Evolutionary conservation across 2,329 filamentous ascomycete genomes (phyloP), one percentile per base, ranked within the genome.

Genomic region (Nigrograna mackinnonii): DNA sequence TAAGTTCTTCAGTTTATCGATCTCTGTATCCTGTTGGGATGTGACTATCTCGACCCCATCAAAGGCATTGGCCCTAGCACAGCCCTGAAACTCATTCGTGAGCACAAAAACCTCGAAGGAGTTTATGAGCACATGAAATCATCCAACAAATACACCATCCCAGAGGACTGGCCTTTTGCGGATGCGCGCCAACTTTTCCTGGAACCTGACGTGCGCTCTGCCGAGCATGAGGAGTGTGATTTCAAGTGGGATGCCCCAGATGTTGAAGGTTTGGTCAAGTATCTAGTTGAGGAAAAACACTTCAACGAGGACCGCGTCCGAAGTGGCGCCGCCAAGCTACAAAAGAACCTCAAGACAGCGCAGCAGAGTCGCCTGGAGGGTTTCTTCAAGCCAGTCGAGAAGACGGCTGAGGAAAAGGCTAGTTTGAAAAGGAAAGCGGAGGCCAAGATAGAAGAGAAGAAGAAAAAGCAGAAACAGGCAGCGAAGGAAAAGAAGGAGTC

Each of bases 161-260:
- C 94, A 0, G 91, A 96, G n/a, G 89, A 96, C 72, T 99, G 94
- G 92, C 94, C 94, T 1, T 99, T 86, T 68, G 78, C 86, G 57
- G 91, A 99, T 60, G 95, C 94, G 6, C 88, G 95, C 30, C 83
- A 91, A 14, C 83, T 99, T 20, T 97, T 99, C 75, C 85, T 95
- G 64, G 79, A 92, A 57, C 94, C 94, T 0, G 91, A 97, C 56
- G 92, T 99, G 19, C 85, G 87, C 24, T 68, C 80, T 33, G 91
- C 92, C 18, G 88, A 95, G 55, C 82, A 95, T 59, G 83, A 88
- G 1, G 84, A 90, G 11, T 97, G 91, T 69, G 91, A 99, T 66
- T 96, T 97, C 78, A 96, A 96, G 71, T 99, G 95, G 94, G 91
- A 96, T 33, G 86, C 85, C 46, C 94, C 94, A 3, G 91, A 99